Base-by-base conservation (phyloP, 805 yeast species). In the Novakomyces olei region DNA sequence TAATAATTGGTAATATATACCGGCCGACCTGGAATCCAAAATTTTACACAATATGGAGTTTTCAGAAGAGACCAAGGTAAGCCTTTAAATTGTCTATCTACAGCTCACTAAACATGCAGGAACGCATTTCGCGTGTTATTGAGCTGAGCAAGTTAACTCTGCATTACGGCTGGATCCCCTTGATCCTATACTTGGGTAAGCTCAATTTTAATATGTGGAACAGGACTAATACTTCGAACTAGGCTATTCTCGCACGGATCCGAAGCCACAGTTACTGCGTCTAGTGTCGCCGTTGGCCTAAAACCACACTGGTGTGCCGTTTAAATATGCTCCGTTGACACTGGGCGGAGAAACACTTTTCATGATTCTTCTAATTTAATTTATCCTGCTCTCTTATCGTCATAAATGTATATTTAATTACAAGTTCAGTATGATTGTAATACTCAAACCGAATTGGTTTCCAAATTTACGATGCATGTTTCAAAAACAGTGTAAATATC, bases 121-220 rank as follows among this genome's bases (percentile, higher is more conserved):
- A 88, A 61, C 80, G 96, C 60, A 67, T 88, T 54, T 58, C 72
- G 52, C 79, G 73, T 54, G 59, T 83, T 41, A 59, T 81, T 44
- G 91, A 77, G 45, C 63, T 79, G 45, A 71, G 93, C 41, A 78
- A 80, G 51, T 76, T 79, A 34, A 65, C 75, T 47, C 77, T 85
- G 37, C 98, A 91, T 58, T 88, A 81, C 57, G 95, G 96, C 30
- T 88, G 92, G 79, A 73, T 88, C 47, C 98, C 98, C 36, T 76
- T 88, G 51, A 73, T 88, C 42, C 62, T 88, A 50, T 88, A 88
- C 63, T 61, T 88, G 45, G 98, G 54, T 41, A 36, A 9, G 40
- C 8, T n/a, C n/a, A n/a, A n/a, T n/a, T n/a, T n/a, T n/a, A n/a
- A n/a, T n/a, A n/a, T n/a, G n/a, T n/a, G n/a, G n/a, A n/a, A n/a